Evolutionary conservation across 176 grass and related monocot species (phyloP).

Genomic region (Lolium rigidum): DNA sequence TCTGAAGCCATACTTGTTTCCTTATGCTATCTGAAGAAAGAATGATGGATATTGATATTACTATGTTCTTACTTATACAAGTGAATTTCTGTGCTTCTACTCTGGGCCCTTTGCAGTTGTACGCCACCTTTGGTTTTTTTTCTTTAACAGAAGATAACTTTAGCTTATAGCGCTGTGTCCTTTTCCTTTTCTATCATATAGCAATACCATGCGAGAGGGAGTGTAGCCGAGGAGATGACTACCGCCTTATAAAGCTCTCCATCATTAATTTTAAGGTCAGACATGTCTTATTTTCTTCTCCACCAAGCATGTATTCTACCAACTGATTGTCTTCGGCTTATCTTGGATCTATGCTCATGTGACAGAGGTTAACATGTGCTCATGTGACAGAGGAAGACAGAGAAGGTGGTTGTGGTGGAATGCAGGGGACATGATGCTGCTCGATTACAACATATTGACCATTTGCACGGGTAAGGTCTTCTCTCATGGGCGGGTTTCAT

Average conservation of each 20-base stretch:
- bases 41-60: neutral
- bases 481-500: constrained; percentile 25
- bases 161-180: constrained; percentile 25
- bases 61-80: neutral
- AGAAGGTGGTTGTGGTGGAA: constrained; percentile 82
- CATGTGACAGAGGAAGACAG: constrained; percentile 74
- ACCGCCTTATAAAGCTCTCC: constrained; percentile 89
- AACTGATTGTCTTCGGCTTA: constrained; percentile 9
- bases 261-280: constrained; percentile 93
- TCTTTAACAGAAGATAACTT: constrained; percentile 20
- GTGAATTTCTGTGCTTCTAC: constrained; percentile 18
- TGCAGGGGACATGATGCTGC: constrained; percentile 98
- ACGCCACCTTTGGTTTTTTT: neutral
- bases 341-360: constrained; percentile 9
- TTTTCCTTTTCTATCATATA: constrained; percentile 38
- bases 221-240: constrained; percentile 96
- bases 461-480: constrained; percentile 73
- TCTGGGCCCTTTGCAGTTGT: neutral
- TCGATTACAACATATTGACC: constrained; percentile 79
- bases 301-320: constrained; percentile 36
- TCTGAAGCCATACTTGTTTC: neutral
- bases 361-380: neutral
- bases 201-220: constrained; percentile 95
- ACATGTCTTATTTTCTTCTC: constrained; percentile 1
- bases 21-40: constrained; percentile 4